Evolutionary conservation across 78 protist genomes (phyloP), one percentile per base, ranked within the genome.

Genomic region (Anaeramoeba ignava): DNA sequence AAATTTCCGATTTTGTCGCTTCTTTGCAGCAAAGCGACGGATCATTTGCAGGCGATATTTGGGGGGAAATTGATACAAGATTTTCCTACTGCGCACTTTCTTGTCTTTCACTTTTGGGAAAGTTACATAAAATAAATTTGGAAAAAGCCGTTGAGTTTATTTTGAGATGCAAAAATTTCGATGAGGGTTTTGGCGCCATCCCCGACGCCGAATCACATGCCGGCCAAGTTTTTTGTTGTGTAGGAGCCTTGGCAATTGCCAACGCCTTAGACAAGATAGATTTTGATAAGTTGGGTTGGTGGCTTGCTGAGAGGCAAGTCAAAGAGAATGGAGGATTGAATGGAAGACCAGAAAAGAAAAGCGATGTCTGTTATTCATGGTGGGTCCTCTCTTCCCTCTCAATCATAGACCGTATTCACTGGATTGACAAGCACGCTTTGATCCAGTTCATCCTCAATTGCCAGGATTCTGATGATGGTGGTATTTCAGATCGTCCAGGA

Each of bases 351-450:
- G 99, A 96, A 93, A 98, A 98, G 81, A 82, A 87, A 39, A 90
- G 98, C 36, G 98, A 96, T 73, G 99, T 95, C 40, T 96, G 99
- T 88, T 98, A 97, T 68, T 91, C 95, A 3, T 97, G 99, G 99
- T 98, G 99, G 99, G 96, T 93, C 3, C 85, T 96, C n/a, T 90
- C 98, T 1, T 41, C 98, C 33, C 42, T 96, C 34, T 38, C 87
- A 0, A 82, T 91, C 23, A 86, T 96, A 12, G 90, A 92, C 3
- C 85, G 95, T 37, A n/a, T 94, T 0, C 82, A 92, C 42, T 96
- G 98, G 98, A 94, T 98, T n/a, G 87, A 93, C 78, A 34, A 40
- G 2, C 94, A 87, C 1, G 85, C 84, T 33, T 88, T 98, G 0
- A 41, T 68, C 33, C 80, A 0, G 1, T 98, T 91, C 85, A 98